A percentile compares a stretch with the other conserved stretches of the same genome.
phyloP scores from a whole-genome alignment of 2,329 filamentous ascomycete genomes.

The Talaromyces sp. region DNA sequence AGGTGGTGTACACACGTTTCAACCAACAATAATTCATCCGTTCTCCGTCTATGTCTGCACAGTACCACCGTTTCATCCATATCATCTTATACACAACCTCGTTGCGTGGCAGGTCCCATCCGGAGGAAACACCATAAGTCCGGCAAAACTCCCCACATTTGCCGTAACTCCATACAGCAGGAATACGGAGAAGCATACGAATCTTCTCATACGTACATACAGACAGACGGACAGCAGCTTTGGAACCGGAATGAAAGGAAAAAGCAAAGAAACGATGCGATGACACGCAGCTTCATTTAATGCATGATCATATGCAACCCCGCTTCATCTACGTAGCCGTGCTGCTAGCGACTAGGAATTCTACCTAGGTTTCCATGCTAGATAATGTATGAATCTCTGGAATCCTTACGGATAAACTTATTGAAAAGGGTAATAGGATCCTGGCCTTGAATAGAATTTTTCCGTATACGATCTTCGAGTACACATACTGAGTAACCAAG shows the following conservation, averaged over 20 bases:
- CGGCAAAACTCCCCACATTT: background rate
- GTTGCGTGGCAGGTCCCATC: background rate
- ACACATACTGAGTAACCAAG: background rate
- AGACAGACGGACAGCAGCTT: background rate
- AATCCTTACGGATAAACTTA: background rate
- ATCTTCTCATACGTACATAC: background rate
- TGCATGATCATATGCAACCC: conserved; percentile 3
- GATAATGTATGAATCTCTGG: background rate
- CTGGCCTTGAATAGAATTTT: background rate
- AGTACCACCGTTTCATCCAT: conserved; percentile 7
- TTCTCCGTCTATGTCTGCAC: too few relatives aligned
- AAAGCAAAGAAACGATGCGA: background rate
- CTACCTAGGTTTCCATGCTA: background rate
- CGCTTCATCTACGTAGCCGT: background rate
- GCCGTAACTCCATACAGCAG: background rate
- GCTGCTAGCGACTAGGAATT: background rate
- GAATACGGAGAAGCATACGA: background rate
- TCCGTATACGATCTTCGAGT: background rate
- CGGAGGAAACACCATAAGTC: conserved; percentile 1
- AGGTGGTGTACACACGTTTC: background rate
- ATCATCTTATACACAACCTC: background rate
- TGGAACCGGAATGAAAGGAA: background rate
- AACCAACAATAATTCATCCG: background rate
- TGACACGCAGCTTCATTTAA: conserved; percentile 6
- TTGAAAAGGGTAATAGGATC: background rate